A percentile compares a stretch with the other conserved stretches of the same genome.
phyloP scores from a whole-genome alignment of 139 green algal genomes.

The Ettlia oleoabundans region DNA sequence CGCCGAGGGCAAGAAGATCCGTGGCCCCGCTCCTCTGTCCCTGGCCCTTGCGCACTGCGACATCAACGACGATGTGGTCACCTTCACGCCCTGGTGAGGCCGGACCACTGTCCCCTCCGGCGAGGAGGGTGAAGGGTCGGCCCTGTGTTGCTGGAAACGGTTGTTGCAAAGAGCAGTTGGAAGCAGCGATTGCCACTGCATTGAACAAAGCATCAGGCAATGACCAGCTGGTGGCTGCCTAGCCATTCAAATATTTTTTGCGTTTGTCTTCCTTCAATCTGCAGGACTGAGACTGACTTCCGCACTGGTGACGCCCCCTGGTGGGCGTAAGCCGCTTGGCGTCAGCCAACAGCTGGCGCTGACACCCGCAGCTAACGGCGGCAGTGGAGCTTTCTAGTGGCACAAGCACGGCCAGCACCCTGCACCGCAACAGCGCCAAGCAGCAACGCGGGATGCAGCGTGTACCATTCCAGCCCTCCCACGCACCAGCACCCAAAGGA shows the following conservation, averaged over 20 bases:
- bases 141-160: neutral
- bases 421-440: neutral
- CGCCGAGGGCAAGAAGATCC: constrained; percentile 39
- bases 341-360: neutral
- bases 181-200: neutral
- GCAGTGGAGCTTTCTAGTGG: neutral
- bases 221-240: too few relatives aligned
- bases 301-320: constrained; percentile 20
- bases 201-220: neutral
- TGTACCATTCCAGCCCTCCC: too few relatives aligned
- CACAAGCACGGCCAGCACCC: neutral
- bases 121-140: too few relatives aligned
- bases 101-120: too few relatives aligned
- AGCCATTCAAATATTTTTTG: too few relatives aligned
- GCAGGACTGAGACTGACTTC: constrained; percentile 98
- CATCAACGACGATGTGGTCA: constrained; percentile 83
- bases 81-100: constrained; percentile 82
- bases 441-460: neutral
- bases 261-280: too few relatives aligned
- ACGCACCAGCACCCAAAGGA: too few relatives aligned
- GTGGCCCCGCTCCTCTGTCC: constrained; percentile 59
- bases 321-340: neutral
- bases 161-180: too few relatives aligned
- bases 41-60: constrained; percentile 93
- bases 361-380: neutral